Base-by-base conservation (phyloP, 257 asterid genomes). In the Rubia yunnanensis region DNA sequence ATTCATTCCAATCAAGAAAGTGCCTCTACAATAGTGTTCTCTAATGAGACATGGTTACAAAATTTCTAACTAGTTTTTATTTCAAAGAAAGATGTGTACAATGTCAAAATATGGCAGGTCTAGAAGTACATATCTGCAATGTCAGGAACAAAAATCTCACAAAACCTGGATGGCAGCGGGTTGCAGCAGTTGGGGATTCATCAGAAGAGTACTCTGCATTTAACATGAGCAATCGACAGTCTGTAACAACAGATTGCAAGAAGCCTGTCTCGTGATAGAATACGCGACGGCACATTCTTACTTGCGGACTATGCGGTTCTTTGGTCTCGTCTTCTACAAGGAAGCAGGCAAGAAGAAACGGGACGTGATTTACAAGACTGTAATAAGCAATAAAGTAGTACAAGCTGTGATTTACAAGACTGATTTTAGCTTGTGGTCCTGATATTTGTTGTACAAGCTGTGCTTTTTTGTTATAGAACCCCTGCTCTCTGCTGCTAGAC, bases 321-420 rank as follows among this genome's bases (percentile, higher is more conserved):
- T 88, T 24, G 80, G 83, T 78, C 96, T 86, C 22, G 86, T 60
- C 78, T 83, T 91, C 98, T 91, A 88, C 81, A 76, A 32, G 70
- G 60, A 28, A 52, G 65, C 59, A 44, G 6, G n/a, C 22, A 4
- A 44, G 20, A 59, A 66, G 49, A 27, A 18, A 66, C 23, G n/a
- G 49, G 71, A 41, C 15, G 31, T 50, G 26, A 54, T 13, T 10
- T 32, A 69, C 30, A n/a, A 57, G 30, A 48, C 24, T 41, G 55
- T 27, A n/a, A 41, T 22, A 30, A 24, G 50, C 13, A 50, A 5
- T 53, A 62, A 61, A 68, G 13, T n/a, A n/a, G n/a, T n/a, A n/a
- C n/a, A n/a, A n/a, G n/a, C n/a, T n/a, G n/a, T n/a, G n/a, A n/a
- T n/a, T n/a, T n/a, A n/a, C n/a, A n/a, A n/a, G n/a, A n/a, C n/a